Evolutionary conservation across 345 rosid species (phyloP).

Genomic region (Gossypium australe): DNA sequence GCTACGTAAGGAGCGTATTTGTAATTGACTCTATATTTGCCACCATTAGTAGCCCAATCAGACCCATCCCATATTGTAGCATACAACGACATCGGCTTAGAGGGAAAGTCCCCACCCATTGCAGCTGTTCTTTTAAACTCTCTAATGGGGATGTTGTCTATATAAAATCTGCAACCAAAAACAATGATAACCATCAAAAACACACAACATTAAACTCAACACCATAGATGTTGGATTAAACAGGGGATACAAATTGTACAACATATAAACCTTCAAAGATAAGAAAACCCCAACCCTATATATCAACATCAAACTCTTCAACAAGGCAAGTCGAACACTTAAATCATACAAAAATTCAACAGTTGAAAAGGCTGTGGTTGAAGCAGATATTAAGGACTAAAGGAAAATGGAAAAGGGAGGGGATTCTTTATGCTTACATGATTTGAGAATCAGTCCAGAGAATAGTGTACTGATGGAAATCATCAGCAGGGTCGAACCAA

Average conservation of each 20-base stretch:
- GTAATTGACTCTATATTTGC: constrained; percentile 88
- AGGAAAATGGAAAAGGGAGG: not conserved
- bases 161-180: constrained; percentile 54
- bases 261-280: constrained; percentile 13
- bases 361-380: not conserved
- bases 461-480: constrained; percentile 83
- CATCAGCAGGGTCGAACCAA: constrained; percentile 98
- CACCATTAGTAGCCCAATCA: constrained; percentile 94
- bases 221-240: not conserved
- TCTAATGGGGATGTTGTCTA: constrained; percentile 75
- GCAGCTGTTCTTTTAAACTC: constrained; percentile 60
- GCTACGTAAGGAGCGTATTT: constrained; percentile 83
- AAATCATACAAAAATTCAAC: not conserved
- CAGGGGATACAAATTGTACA: not conserved
- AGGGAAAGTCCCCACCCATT: constrained; percentile 85
- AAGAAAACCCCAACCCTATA: constrained; percentile 9
- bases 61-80: constrained; percentile 98
- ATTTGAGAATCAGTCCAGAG: constrained; percentile 92
- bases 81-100: constrained; percentile 93
- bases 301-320: constrained; percentile 11
- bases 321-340: constrained; percentile 14
- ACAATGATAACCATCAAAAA: not conserved
- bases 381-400: not conserved
- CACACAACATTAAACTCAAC: no score
- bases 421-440: constrained; percentile 49